Evolutionary conservation across 495 filamentous ascomycete species (phyloP).

Genomic region (Xylaria intraflava): DNA sequence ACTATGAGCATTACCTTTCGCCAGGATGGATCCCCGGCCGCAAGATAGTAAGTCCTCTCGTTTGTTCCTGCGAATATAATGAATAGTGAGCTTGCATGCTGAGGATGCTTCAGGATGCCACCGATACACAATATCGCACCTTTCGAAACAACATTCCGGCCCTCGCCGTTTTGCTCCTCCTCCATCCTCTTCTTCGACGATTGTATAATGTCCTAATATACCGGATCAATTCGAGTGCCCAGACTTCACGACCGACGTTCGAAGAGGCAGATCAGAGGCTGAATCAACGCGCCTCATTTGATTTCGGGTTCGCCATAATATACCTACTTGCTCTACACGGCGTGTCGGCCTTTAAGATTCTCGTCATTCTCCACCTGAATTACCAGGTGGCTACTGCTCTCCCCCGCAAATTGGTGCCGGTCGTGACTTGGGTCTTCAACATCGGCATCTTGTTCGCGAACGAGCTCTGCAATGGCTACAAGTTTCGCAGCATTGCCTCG

Average conservation of each 20-base stretch:
- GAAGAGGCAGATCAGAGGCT: constrained; percentile 59
- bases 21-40: constrained; percentile 93
- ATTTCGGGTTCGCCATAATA: constrained; percentile 71
- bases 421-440: constrained; percentile 91
- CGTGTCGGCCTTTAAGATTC: constrained; percentile 73
- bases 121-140: constrained; percentile 79
- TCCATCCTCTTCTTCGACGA: constrained; percentile 73
- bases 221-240: constrained; percentile 14
- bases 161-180: constrained; percentile 58
- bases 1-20: constrained; percentile 62
- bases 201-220: constrained; percentile 51
- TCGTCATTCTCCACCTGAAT: constrained; percentile 73
- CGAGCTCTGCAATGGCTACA: constrained; percentile 75
- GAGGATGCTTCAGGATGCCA: constrained; percentile 60
- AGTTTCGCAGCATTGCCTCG: constrained; percentile 53
- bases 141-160: constrained; percentile 85
- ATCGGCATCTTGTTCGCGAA: constrained; percentile 81
- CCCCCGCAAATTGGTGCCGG: constrained; percentile 60
- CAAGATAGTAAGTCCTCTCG: constrained; percentile 59
- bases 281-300: constrained; percentile 73
- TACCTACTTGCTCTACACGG: constrained; percentile 80
- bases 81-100: not conserved
- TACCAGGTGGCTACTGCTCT: constrained; percentile 66
- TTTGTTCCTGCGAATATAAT: not conserved
- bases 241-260: constrained; percentile 26